These are phyloP conservation scores for Rutidosis leptorrhynchoides DNA, from an alignment of 129 eudicot species.

Conservation along the genomic window DNA sequence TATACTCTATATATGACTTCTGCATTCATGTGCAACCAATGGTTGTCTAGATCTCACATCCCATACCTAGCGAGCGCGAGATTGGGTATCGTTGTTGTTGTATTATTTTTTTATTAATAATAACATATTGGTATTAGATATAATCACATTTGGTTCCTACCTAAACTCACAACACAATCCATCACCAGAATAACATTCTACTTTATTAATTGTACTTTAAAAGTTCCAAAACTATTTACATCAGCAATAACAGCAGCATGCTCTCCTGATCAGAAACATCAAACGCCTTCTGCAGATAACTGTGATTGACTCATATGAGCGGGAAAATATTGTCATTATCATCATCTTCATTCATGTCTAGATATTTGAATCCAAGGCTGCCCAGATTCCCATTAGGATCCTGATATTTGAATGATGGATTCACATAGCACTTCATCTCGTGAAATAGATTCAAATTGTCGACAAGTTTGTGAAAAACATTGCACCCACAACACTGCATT, in stretches of 20 bases:
- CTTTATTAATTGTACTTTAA: constrained; percentile 20
- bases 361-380: constrained; percentile 50
- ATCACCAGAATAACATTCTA: constrained; percentile 10
- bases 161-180: neutral
- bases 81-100: too few relatives aligned
- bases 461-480: constrained; percentile 81
- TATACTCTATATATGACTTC: neutral
- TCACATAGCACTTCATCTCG: constrained; percentile 86
- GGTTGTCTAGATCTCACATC: too few relatives aligned
- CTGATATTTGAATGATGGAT: constrained; percentile 69
- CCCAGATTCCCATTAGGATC: constrained; percentile 36
- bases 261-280: constrained; percentile 19
- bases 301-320: constrained; percentile 35
- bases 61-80: too few relatives aligned
- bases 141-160: constrained; percentile 11
- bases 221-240: constrained; percentile 24
- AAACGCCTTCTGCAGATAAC: constrained; percentile 17
- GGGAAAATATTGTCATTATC: constrained; percentile 57
- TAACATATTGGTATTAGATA: neutral
- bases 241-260: neutral
- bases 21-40: neutral
- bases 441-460: constrained; percentile 82
- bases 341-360: constrained; percentile 46
- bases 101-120: neutral
- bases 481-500: constrained; percentile 83